Base-by-base conservation (phyloP, 805 yeast genomes). In the Pichia gijzeniarum region DNA sequence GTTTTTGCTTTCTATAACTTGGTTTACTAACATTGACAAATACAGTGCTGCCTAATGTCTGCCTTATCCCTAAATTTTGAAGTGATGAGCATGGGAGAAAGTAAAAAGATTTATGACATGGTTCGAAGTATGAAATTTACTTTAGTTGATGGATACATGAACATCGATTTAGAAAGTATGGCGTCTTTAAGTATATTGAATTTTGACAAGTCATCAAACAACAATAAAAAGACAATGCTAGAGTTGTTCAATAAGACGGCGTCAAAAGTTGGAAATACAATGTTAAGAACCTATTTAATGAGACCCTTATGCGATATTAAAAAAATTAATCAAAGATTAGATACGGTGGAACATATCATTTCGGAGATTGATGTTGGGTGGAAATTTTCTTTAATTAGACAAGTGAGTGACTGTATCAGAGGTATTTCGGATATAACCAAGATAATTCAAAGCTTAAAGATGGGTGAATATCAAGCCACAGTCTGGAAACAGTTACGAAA, bases 271-370 rank as follows among this genome's bases (percentile, higher is more conserved):
- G 70, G 74, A 0, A 52, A 48, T 25, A 51, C 55, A 20, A 49
- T 61, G 1, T 40, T 72, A n/a, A 54, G 48, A 12, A 48, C 59
- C 1, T 68, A 70, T 69, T 51, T 72, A 10, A 30, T 54, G 3
- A 54, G 64, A 14, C 76, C 76, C 0, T 47, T 66, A 3, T 49
- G 59, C 1, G 55, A 61, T n/a, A 43, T 50, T 1, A 48, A 50
- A 1, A 20, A 45, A 6, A 63, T 72, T 4, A 52, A 58, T 16
- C 49, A 52, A 30, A 58, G 76, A 20, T 56, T 59, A 2, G 48
- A 59, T 3, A 53, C 63, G 0, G 54, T 71, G 1, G 56, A 55
- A 7, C 25, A 48, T 0, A 49, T 72, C 3, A n/a, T 52, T 0
- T 41, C 49, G 3, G 57, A 45, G 18, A 14, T 41, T 18, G 30